phyloP scores from a whole-genome alignment of 2,329 filamentous ascomycete species.

The Talaromyces funiculosus region DNA sequence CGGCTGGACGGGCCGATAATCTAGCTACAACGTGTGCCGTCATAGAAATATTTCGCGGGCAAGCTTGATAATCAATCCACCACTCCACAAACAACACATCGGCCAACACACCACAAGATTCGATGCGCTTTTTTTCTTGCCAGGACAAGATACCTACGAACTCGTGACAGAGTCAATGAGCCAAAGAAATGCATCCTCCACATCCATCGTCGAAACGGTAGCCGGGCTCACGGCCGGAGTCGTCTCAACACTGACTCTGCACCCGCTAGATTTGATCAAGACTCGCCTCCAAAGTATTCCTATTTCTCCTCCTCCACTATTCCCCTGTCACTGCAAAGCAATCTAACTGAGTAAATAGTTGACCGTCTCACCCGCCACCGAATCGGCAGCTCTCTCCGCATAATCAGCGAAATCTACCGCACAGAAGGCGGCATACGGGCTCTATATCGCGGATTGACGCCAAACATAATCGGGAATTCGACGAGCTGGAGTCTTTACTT shows the following conservation, averaged over 20 bases:
- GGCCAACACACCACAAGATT: not conserved
- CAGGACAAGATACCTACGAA: not conserved
- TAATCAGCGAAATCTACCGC: conserved; percentile 47
- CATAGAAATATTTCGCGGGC: not conserved
- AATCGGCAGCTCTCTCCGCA: conserved; percentile 49
- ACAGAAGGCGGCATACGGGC: conserved; percentile 58
- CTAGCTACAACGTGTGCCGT: not conserved
- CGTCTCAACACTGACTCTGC: conserved; percentile 77
- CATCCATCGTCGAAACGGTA: conserved; percentile 77
- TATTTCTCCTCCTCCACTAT: not conserved
- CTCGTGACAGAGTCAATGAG: conserved; percentile 29
- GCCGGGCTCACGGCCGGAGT: conserved; percentile 87
- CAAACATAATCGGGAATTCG: conserved; percentile 87
- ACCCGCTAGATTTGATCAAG: conserved; percentile 94
- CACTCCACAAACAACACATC: not conserved
- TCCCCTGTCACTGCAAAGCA: too few relatives aligned
- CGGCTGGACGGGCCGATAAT: not conserved
- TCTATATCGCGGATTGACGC: conserved; percentile 82
- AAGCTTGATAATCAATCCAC: not conserved
- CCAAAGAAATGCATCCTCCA: conserved; percentile 55
- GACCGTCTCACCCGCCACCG: conserved; percentile 46
- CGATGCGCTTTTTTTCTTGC: not conserved
- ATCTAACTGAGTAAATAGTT: conserved; percentile 36
- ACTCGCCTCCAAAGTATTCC: conserved; percentile 78
- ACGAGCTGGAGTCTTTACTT: conserved; percentile 92